Conservation (phyloP, 768 basidiomycete species). For the Mycena floridula region DNA sequence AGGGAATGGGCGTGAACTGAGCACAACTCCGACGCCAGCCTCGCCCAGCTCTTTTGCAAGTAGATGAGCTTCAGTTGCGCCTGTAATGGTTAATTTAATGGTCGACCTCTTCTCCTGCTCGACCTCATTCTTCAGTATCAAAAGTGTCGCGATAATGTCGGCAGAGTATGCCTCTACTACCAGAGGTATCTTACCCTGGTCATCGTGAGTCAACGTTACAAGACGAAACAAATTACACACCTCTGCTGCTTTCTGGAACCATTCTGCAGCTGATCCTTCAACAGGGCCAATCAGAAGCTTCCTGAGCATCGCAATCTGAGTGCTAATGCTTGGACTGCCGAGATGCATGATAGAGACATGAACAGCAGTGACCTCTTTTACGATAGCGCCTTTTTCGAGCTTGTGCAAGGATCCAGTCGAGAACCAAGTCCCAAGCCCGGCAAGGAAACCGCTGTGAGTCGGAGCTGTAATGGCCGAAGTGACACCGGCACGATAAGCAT, state of each 20-base stretch:
- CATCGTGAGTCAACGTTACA: background rate
- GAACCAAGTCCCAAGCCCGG: constrained; percentile 64
- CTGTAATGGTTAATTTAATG: constrained; percentile 57
- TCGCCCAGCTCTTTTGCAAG: constrained; percentile 62
- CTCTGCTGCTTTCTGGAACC: constrained; percentile 40
- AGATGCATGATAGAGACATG: constrained; percentile 58
- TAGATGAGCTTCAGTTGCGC: constrained; percentile 61
- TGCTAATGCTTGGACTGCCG: constrained; percentile 58
- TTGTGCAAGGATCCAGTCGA: constrained; percentile 53
- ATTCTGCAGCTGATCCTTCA: constrained; percentile 31
- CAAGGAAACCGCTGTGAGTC: constrained; percentile 41
- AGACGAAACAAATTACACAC: constrained; percentile 19
- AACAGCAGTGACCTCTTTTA: constrained; percentile 58
- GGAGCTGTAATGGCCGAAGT: constrained; percentile 65
- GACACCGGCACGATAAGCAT: constrained; percentile 68
- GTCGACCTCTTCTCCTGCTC: constrained; percentile 35
- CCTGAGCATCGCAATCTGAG: constrained; percentile 73
- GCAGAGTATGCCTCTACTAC: constrained; percentile 73
- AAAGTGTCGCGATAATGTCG: constrained; percentile 75
- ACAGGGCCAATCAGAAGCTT: constrained; percentile 46
- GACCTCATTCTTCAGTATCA: constrained; percentile 62
- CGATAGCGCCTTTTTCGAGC: constrained; percentile 54
- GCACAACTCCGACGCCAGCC: constrained; percentile 39
- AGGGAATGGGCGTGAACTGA: constrained; percentile 64
- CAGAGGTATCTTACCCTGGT: constrained; percentile 63